Conservation (phyloP, 208 protist genomes). For the Crithidia thermophila region DNA sequence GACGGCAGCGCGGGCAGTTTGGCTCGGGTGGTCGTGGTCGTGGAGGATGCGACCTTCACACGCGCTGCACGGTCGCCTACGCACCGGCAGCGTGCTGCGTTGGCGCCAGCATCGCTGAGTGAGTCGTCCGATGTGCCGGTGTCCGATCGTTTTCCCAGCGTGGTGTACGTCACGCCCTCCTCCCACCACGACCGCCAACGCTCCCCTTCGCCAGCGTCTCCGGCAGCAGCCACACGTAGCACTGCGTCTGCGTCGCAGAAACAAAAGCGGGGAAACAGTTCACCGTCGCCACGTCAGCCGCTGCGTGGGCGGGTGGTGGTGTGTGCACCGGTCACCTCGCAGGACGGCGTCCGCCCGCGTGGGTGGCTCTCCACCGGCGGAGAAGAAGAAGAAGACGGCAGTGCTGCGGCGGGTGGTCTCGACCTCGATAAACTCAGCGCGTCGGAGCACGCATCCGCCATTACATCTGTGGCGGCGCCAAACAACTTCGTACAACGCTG, state of each 20-base stretch:
- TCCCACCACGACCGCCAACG: no score
- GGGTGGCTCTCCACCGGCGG: slow-evolving; percentile 25
- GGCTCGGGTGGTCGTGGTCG: slow-evolving; percentile 22
- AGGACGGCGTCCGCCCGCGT: slow-evolving; percentile 67
- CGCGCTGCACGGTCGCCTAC: neutral
- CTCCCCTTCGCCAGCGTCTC: no score
- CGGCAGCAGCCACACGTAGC: neutral
- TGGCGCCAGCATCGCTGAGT: neutral
- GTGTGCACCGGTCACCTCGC: slow-evolving; percentile 57
- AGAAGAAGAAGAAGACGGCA: slow-evolving; percentile 15
- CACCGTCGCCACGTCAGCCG: neutral
- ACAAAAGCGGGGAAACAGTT: no score
- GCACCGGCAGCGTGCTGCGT: neutral
- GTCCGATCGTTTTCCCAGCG: slow-evolving; percentile 21
- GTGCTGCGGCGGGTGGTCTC: no score
- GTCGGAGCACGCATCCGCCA: neutral
- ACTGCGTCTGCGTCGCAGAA: neutral
- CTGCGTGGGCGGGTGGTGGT: slow-evolving; percentile 49
- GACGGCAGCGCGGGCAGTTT: neutral
- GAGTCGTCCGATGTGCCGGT: slow-evolving; percentile 20
- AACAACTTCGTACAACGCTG: slow-evolving; percentile 62
- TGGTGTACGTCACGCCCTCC: slow-evolving; percentile 16
- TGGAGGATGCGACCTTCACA: slow-evolving; percentile 20
- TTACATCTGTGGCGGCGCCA: slow-evolving; percentile 15
- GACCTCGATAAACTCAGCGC: no score